Conservation (phyloP, 2,329 filamentous ascomycete genomes). For the Ophiosphaerella herpotricha region DNA sequence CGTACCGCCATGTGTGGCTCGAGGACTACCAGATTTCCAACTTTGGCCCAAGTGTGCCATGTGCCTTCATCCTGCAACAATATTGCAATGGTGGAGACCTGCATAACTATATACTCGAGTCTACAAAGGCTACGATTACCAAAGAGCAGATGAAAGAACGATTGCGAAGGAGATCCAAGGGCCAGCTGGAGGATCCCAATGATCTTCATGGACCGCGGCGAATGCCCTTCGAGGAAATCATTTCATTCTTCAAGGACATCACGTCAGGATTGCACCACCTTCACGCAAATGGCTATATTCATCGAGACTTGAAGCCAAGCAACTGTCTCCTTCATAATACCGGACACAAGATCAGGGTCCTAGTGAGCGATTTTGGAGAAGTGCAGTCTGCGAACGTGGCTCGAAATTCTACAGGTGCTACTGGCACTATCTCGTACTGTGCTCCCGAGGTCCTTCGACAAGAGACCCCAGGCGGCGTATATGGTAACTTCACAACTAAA, state of each 20-base stretch:
- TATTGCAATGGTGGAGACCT: constrained; percentile 96
- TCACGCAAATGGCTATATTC: constrained; percentile 90
- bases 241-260: constrained; percentile 94
- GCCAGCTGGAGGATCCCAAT: constrained; percentile 67
- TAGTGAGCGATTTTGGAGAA: constrained; percentile 98
- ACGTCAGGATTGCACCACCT: constrained; percentile 89
- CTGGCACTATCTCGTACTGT: constrained; percentile 96
- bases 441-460: constrained; percentile 86
- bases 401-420: constrained; percentile 89
- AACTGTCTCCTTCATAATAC: constrained; percentile 89
- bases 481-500: constrained; percentile 94
- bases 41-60: constrained; percentile 90
- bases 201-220: constrained; percentile 58
- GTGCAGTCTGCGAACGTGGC: constrained; percentile 82
- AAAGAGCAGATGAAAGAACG: constrained; percentile 89
- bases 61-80: constrained; percentile 95
- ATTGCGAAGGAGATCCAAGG: constrained; percentile 79
- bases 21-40: constrained; percentile 81
- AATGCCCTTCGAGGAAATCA: constrained; percentile 86
- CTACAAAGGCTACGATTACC: constrained; percentile 64
- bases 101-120: constrained; percentile 81
- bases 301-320: constrained; percentile 92
- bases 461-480: constrained; percentile 66
- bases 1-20: constrained; percentile 96
- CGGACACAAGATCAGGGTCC: constrained; percentile 71